phyloP scores from a whole-genome alignment of 2,329 filamentous ascomycete genomes.

The Pyrenophora graminea region DNA sequence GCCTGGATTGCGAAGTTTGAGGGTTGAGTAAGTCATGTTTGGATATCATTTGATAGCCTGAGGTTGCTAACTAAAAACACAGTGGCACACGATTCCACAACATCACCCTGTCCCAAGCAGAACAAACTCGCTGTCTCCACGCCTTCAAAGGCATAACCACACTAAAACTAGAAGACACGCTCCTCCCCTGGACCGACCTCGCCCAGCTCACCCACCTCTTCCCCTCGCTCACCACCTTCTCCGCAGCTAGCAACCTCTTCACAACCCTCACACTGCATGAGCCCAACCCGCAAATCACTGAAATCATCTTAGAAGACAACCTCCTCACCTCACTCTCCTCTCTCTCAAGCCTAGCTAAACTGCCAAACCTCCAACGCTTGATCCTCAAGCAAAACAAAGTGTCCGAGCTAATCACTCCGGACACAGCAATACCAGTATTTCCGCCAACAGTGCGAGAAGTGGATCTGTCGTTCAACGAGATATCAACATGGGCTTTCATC shows the following conservation, averaged over 20 bases:
- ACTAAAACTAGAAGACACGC: constrained; percentile 56
- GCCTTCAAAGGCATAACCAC: constrained; percentile 48
- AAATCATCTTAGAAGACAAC: constrained; percentile 74
- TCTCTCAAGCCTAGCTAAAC: constrained; percentile 62
- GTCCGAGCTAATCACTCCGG: constrained; percentile 41
- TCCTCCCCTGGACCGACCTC: constrained; percentile 48
- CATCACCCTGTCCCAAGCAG: constrained; percentile 28
- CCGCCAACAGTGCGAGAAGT: constrained; percentile 44
- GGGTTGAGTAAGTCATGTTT: constrained; percentile 65
- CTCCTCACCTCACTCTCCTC: constrained; percentile 64
- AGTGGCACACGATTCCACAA: constrained; percentile 74
- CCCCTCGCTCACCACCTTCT: constrained; percentile 58
- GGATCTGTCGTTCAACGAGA: constrained; percentile 53
- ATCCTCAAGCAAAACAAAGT: constrained; percentile 78
- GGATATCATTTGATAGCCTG: not conserved
- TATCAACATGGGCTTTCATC: constrained; percentile 71
- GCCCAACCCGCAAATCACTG: constrained; percentile 60
- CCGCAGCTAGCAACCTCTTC: constrained; percentile 48
- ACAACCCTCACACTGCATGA: constrained; percentile 35
- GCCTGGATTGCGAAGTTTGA: constrained; percentile 66
- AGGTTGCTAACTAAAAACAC: not conserved
- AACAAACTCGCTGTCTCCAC: constrained; percentile 27
- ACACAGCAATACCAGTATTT: constrained; percentile 28
- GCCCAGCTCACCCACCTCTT: constrained; percentile 56
- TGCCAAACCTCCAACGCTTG: constrained; percentile 57